phyloP scores from a whole-genome alignment of 179 eudicot genomes.

The Nepenthes alata region DNA sequence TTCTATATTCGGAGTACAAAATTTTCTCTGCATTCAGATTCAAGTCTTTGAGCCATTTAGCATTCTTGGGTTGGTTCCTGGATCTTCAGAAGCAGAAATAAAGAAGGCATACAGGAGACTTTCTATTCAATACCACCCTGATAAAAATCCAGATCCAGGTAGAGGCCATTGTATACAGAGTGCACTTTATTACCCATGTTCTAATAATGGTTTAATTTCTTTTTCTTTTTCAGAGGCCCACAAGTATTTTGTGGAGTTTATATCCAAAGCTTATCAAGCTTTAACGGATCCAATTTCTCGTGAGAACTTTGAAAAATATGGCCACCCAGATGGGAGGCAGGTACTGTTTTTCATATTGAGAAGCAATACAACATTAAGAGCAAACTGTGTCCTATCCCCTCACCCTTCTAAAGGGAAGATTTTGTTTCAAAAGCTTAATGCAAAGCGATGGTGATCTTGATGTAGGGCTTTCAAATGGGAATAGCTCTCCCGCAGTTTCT shows the following conservation, averaged over 20 bases:
- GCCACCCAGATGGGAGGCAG: conserved; percentile 99
- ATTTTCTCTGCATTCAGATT: conserved; percentile 23
- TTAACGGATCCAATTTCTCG: conserved; percentile 84
- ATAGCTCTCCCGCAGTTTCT: conserved; percentile 86
- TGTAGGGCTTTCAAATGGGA: conserved; percentile 95
- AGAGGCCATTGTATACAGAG: conserved; percentile 14
- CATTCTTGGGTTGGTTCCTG: conserved; percentile 81
- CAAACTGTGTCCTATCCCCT: background rate
- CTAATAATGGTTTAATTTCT: conserved; percentile 4
- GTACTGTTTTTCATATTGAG: conserved; percentile 19
- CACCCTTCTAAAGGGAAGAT: background rate
- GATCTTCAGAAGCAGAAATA: conserved; percentile 74
- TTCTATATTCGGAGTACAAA: no score
- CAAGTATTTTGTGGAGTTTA: conserved; percentile 72
- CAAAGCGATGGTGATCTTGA: conserved; percentile 1
- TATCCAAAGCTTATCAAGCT: conserved; percentile 93
- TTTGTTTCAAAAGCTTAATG: no score
- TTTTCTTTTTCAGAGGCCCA: conserved; percentile 50
- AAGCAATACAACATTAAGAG: background rate
- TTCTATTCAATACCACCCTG: conserved; percentile 84
- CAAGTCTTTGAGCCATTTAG: conserved; percentile 82
- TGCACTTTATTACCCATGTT: background rate
- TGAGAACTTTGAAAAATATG: conserved; percentile 91
- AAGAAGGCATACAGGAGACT: conserved; percentile 86
- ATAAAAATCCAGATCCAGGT: conserved; percentile 98